Evolutionary conservation across 257 asterid genomes (phyloP).

Genomic region (Coffea eugenioides): DNA sequence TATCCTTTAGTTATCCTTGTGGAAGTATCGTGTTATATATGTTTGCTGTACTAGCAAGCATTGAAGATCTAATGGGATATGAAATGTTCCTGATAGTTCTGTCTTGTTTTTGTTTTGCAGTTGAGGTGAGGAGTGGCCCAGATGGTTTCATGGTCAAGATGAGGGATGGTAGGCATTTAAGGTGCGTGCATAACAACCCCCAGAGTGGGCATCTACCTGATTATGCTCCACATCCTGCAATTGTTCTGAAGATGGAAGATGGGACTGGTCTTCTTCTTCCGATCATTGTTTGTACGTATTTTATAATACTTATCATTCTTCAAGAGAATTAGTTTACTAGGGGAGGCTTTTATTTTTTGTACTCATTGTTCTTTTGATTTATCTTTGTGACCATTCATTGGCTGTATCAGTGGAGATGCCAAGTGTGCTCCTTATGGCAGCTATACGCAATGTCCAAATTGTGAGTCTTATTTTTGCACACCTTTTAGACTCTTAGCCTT

Average conservation of each 20-base stretch:
- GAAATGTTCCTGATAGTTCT: background rate
- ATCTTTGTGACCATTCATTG: conserved; percentile 12
- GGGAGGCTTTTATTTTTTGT: background rate
- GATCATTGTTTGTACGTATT: conserved; percentile 76
- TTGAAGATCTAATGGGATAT: background rate
- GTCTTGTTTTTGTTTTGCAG: conserved; percentile 34
- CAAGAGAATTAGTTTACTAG: background rate
- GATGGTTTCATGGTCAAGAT: conserved; percentile 96
- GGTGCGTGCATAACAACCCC: conserved; percentile 80
- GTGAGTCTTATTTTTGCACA: conserved; percentile 39
- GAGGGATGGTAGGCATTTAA: conserved; percentile 87
- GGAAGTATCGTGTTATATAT: background rate
- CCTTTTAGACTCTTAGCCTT: conserved; percentile 6
- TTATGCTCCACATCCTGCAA: conserved; percentile 95
- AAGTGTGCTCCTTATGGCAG: conserved; percentile 94
- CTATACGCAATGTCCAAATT: conserved; percentile 87
- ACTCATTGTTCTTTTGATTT: background rate
- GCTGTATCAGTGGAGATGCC: conserved; percentile 94
- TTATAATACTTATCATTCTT: background rate
- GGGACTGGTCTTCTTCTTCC: conserved; percentile 95
- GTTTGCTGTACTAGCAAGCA: background rate
- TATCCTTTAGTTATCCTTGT: too few relatives aligned
- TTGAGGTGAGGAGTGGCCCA: conserved; percentile 90
- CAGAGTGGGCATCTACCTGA: conserved; percentile 75
- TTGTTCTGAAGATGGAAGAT: conserved; percentile 94